Conservation (phyloP, 495 filamentous ascomycete species). For the Xylaria flabelliformis region DNA sequence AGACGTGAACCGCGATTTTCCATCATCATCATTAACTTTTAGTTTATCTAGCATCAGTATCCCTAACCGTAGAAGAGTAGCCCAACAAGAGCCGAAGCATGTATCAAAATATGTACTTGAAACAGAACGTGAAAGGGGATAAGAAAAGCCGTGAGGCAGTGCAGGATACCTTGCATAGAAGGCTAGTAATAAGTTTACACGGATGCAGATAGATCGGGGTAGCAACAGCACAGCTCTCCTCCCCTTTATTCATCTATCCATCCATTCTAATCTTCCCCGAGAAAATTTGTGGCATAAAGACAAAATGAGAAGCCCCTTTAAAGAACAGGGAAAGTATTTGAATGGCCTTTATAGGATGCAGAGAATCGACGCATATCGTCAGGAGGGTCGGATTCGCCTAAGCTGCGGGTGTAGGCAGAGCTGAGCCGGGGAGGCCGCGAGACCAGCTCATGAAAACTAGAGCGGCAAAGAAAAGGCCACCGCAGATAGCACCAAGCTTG, state of each 20-base stretch:
- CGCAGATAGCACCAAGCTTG: constrained; percentile 71
- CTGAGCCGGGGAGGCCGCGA: constrained; percentile 27
- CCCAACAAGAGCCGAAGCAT: constrained; percentile 18
- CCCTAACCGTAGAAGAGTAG: constrained; percentile 27
- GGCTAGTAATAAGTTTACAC: not conserved
- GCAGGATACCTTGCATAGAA: constrained; percentile 3
- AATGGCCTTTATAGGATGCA: not conserved
- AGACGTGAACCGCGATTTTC: not conserved
- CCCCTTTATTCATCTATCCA: constrained; percentile 6
- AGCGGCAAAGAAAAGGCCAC: constrained; percentile 61
- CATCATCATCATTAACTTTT: constrained; percentile 32
- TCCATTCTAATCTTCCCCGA: not conserved
- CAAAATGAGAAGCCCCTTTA: constrained; percentile 12
- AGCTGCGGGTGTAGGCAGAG: constrained; percentile 23
- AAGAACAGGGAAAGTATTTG: constrained; percentile 14
- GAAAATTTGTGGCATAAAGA: constrained; percentile 3
- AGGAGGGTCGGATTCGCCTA: not conserved
- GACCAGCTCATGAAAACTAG: constrained; percentile 64
- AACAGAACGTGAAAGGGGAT: not conserved
- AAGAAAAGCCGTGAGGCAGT: constrained; percentile 15
- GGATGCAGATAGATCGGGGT: constrained; percentile 7
- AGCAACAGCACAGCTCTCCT: constrained; percentile 22
- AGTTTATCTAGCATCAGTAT: constrained; percentile 28
- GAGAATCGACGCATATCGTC: not conserved
- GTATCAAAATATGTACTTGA: constrained; percentile 26